Evolutionary conservation across 371 early-diverging fungal species (phyloP).

Genomic region (Haplosporangium sp.): DNA sequence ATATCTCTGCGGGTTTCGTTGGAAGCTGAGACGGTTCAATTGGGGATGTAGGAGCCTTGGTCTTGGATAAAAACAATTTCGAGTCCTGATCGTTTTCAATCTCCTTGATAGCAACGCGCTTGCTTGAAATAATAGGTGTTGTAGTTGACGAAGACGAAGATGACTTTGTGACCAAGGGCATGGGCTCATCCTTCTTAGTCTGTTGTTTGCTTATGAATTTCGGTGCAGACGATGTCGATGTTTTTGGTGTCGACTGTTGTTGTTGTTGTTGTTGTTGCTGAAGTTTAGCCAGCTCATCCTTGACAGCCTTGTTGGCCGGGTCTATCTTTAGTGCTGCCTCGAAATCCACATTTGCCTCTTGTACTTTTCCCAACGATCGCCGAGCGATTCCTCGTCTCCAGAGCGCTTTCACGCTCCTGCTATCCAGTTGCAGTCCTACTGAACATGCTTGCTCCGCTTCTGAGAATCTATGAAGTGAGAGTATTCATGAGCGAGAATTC

Average conservation of each 20-base stretch:
- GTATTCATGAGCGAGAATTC: neutral
- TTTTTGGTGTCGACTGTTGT: neutral
- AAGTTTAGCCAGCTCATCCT: constrained; percentile 69
- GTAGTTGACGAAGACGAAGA: neutral
- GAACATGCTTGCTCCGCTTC: constrained; percentile 83
- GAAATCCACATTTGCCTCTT: constrained; percentile 74
- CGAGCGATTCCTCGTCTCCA: constrained; percentile 86
- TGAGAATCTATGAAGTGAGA: constrained; percentile 58
- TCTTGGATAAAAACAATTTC: constrained; percentile 11
- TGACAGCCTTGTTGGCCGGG: constrained; percentile 73
- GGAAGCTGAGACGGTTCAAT: neutral
- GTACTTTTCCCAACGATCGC: constrained; percentile 63
- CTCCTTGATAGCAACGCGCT: constrained; percentile 39
- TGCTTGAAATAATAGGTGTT: constrained; percentile 26
- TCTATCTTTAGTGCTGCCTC: constrained; percentile 72
- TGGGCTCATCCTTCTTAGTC: no score
- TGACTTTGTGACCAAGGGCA: no score
- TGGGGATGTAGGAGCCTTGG: neutral
- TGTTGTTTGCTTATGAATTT: neutral
- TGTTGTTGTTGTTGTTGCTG: constrained; percentile 2
- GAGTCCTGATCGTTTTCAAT: constrained; percentile 26
- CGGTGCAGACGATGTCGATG: neutral
- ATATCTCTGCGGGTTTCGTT: neutral
- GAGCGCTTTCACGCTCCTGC: constrained; percentile 82
- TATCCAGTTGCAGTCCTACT: constrained; percentile 68